A percentile compares a stretch with the other conserved stretches of the same genome.
These are phyloP conservation scores for Xylaria sp. DNA, from an alignment of 2,329 filamentous ascomycete species.

Conservation along the genomic window DNA sequence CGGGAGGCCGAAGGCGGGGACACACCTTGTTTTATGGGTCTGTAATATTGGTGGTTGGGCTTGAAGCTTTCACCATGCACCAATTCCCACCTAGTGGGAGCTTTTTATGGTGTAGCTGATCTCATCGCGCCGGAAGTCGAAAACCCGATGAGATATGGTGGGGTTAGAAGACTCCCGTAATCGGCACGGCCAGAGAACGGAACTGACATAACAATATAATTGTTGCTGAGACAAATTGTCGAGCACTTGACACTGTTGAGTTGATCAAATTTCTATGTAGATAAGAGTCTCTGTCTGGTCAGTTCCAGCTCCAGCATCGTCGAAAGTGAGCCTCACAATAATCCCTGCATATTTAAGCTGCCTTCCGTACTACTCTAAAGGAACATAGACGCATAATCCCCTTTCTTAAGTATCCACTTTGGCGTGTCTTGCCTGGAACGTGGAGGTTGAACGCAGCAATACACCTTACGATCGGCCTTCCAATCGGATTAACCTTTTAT, in stretches of 20 bases:
- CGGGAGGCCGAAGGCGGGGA: slow-evolving; percentile 23
- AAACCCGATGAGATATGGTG: slow-evolving; percentile 14
- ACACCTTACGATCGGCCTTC: neutral
- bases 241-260: neutral
- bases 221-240: neutral
- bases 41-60: slow-evolving; percentile 6
- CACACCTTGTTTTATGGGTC: slow-evolving; percentile 11
- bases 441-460: neutral
- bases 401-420: slow-evolving; percentile 1
- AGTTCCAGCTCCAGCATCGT: neutral
- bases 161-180: neutral
- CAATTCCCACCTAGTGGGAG: slow-evolving; percentile 11
- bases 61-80: slow-evolving; percentile 35
- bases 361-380: neutral
- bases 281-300: neutral
- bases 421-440: neutral
- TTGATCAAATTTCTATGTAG: neutral
- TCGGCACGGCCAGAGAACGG: neutral
- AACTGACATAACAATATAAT: neutral
- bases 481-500: neutral
- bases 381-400: neutral
- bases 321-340: neutral
- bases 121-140: slow-evolving; percentile 10
- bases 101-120: slow-evolving; percentile 15
- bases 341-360: neutral